Base-by-base conservation (phyloP, 805 yeast species). In the Grigorovia yakushimaensis region DNA sequence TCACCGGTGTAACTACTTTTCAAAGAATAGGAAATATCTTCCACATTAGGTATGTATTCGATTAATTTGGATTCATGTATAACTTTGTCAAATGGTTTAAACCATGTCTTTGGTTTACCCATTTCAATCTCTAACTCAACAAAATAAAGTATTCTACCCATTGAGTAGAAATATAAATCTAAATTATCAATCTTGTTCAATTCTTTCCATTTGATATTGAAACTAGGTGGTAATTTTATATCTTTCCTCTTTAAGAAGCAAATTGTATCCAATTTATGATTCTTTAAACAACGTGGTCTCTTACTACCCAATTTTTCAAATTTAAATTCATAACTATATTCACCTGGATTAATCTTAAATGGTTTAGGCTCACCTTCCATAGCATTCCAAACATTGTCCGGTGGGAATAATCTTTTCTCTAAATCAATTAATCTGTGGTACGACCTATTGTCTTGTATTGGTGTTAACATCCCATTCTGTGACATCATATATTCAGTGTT, bases 371-470 rank as follows among this genome's bases (percentile, higher is more conserved):
- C 45, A 11, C 62, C 65, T 24, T 56, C 58, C 5, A 61, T 39
- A 6, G 65, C 65, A 50, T 58, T 47, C 60, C 63, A 58, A 3
- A 62, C 66, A 48, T 61, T 62, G 41, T 56, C 62, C 2, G 66
- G 65, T 5, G 67, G 67, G 41, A 62, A 62, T 6, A 62, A 57
- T 45, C 60, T 51, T 11, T 54, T 47, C 21, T 54, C 51, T 8
- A 54, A 18, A 27, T 47, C 54, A 3, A 62, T 42, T 17, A 60
- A 33, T 10, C 53, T 53, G 48, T 62, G 67, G 21, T 50, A 52
- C 5, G 65, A 55, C 42, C 56, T 50, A 36, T 53, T 55, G 49
- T 61, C 64, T 42, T 53, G 62, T 7, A 54, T 53, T 0, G 63
- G 65, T n/a, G 52, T 52, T 51, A 59, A 49, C 45, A 59, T 43